Percentiles rank a stretch among this genome's conserved stretches.
Conservation (phyloP, 2,329 filamentous ascomycete species). For the Aspergillus cejpii region DNA sequence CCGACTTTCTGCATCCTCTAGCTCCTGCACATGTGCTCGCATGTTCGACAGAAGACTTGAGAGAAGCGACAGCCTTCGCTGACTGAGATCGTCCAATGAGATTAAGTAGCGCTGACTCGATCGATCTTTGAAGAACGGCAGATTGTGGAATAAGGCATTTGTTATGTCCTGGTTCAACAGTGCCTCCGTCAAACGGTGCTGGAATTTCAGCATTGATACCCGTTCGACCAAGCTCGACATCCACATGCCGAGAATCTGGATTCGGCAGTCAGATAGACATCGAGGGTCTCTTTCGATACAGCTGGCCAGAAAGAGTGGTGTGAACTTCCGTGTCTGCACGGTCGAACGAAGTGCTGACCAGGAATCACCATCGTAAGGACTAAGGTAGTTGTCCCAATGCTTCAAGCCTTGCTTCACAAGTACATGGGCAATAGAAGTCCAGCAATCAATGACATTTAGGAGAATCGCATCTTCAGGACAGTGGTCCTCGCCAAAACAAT, state of each 20-base stretch:
- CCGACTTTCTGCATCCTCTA: slow-evolving; percentile 28
- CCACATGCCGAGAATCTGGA: slow-evolving; percentile 49
- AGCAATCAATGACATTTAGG: slow-evolving; percentile 48
- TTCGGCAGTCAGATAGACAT: slow-evolving; percentile 42
- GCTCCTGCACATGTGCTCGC: slow-evolving; percentile 43
- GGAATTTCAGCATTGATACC: slow-evolving; percentile 55
- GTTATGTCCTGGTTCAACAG: slow-evolving; percentile 45
- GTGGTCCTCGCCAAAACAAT: slow-evolving; percentile 54
- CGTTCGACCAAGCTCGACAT: slow-evolving; percentile 53
- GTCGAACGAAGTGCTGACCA: slow-evolving; percentile 44
- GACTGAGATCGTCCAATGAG: slow-evolving; percentile 47
- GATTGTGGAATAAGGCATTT: slow-evolving; percentile 49
- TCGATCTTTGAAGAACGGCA: slow-evolving; percentile 48
- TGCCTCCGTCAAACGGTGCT: slow-evolving; percentile 51
- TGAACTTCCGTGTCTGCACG: slow-evolving; percentile 44
- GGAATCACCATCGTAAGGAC: slow-evolving; percentile 47
- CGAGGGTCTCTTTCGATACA: slow-evolving; percentile 39
- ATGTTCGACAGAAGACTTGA: slow-evolving; percentile 55
- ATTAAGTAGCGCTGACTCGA: slow-evolving; percentile 42
- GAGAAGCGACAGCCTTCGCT: slow-evolving; percentile 50
- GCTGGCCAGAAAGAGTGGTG: slow-evolving; percentile 41
- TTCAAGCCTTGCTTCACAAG: slow-evolving; percentile 44
- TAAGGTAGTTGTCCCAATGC: slow-evolving; percentile 53
- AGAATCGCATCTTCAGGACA: slow-evolving; percentile 51
- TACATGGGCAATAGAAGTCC: slow-evolving; percentile 46